phyloP scores from a whole-genome alignment of 23 red algal species.

The Gracilaria caudata region DNA sequence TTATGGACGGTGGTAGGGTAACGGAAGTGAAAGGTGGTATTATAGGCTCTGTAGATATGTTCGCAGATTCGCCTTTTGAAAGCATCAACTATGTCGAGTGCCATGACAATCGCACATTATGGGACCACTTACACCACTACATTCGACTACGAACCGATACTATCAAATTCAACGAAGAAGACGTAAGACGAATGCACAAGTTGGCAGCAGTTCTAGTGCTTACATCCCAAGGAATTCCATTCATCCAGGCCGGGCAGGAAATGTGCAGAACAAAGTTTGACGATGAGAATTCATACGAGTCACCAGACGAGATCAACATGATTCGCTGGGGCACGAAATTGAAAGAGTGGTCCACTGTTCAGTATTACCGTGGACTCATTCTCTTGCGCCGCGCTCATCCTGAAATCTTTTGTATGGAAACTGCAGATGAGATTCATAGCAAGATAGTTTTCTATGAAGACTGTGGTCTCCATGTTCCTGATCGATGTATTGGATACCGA shows the following conservation, averaged over 20 bases:
- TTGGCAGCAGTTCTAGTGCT: slow-evolving; percentile 80
- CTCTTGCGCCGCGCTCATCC: slow-evolving; percentile 76
- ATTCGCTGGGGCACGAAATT: slow-evolving; percentile 79
- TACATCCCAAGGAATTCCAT: slow-evolving; percentile 86
- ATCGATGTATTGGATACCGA: slow-evolving; percentile 79
- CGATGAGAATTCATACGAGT: slow-evolving; percentile 85
- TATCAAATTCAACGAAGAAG: slow-evolving; percentile 58
- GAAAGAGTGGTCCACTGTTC: slow-evolving; percentile 45
- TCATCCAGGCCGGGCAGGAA: slow-evolving; percentile 84
- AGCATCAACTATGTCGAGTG: slow-evolving; percentile 93
- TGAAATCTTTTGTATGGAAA: slow-evolving; percentile 73
- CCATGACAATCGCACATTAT: slow-evolving; percentile 90
- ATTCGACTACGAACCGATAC: slow-evolving; percentile 63
- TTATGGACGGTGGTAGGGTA: slow-evolving; percentile 76
- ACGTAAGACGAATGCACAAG: slow-evolving; percentile 49
- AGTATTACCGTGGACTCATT: slow-evolving; percentile 75
- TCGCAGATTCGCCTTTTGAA: slow-evolving; percentile 70
- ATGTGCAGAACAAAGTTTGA: slow-evolving; percentile 89
- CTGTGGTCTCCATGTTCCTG: slow-evolving; percentile 67
- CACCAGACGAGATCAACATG: slow-evolving; percentile 80
- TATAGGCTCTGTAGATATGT: slow-evolving; percentile 83
- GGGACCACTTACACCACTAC: slow-evolving; percentile 75
- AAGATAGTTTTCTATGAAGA: slow-evolving; percentile 78
- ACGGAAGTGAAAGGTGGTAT: slow-evolving; percentile 82
- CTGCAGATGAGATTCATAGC: slow-evolving; percentile 69